Evolutionary conservation across 129 eudicot genomes (phyloP).

Genomic region (Logfia minima): DNA sequence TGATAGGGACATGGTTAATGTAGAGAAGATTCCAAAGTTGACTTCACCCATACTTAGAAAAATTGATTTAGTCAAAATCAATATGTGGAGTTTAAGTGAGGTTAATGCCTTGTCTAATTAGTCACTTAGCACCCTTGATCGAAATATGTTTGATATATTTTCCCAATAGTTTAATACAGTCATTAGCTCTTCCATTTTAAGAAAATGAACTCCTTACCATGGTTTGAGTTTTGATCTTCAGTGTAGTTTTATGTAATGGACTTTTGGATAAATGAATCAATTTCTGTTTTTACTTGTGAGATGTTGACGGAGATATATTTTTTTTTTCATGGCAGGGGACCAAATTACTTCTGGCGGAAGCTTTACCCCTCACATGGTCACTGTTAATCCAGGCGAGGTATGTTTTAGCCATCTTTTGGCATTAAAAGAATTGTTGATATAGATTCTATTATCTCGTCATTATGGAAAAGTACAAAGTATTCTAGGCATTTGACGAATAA

Average conservation of each 20-base stretch:
- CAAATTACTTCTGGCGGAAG: slow-evolving; percentile 56
- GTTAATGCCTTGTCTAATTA: background rate
- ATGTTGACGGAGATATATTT: background rate
- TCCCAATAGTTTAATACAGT: too few relatives aligned
- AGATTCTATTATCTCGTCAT: background rate
- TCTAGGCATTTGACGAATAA: background rate
- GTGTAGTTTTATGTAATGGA: too few relatives aligned
- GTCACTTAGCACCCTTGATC: background rate
- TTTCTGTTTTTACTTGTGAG: background rate
- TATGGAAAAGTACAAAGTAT: background rate
- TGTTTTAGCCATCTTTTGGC: background rate
- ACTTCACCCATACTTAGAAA: background rate
- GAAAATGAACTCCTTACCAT: too few relatives aligned
- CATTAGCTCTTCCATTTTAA: too few relatives aligned
- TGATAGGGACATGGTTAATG: background rate
- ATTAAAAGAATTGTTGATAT: background rate
- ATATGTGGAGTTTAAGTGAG: background rate
- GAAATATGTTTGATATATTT: too few relatives aligned
- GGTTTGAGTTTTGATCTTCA: too few relatives aligned
- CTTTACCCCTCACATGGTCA: slow-evolving; percentile 74
- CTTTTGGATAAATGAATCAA: too few relatives aligned
- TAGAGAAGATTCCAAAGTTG: background rate
- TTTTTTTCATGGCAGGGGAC: slow-evolving; percentile 45
- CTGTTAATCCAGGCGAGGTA: slow-evolving; percentile 86
- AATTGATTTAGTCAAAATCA: background rate